phyloP scores from a whole-genome alignment of 1,284 basidiomycete species.

The Leccinum pachyderme region DNA sequence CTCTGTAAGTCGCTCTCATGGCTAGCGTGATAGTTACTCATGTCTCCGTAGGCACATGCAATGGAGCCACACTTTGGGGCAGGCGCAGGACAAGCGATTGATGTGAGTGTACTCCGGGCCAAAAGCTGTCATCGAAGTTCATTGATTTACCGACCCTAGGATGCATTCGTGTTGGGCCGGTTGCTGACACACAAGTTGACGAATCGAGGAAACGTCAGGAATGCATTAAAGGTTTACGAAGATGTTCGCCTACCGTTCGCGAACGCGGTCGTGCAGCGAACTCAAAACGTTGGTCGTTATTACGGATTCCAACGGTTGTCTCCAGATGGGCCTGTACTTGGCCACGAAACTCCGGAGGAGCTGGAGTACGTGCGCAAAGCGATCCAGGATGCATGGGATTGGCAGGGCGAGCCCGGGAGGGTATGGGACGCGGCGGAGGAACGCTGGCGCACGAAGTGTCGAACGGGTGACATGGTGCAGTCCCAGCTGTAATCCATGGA shows the following conservation, averaged over 20 bases:
- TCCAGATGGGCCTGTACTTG: slow-evolving; percentile 11
- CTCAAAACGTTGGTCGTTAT: slow-evolving; percentile 2
- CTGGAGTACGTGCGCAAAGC: slow-evolving; percentile 9
- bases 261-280: slow-evolving; percentile 11
- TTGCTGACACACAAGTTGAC: slow-evolving; percentile 29
- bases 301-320: slow-evolving; percentile 5
- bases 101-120: slow-evolving; percentile 19
- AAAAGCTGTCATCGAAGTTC: slow-evolving; percentile 19
- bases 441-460: slow-evolving; percentile 6
- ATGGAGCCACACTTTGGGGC: slow-evolving; percentile 34
- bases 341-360: slow-evolving; percentile 1
- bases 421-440: slow-evolving; percentile 17
- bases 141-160: slow-evolving; percentile 18
- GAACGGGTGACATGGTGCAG: background rate
- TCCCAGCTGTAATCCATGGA: background rate
- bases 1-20: slow-evolving; percentile 24
- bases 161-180: slow-evolving; percentile 37
- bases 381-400: slow-evolving; percentile 20
- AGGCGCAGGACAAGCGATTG: slow-evolving; percentile 35
- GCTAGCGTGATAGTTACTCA: background rate
- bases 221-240: slow-evolving; percentile 34
- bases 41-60: slow-evolving; percentile 28
- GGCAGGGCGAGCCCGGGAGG: slow-evolving; percentile 12
- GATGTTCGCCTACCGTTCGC: slow-evolving; percentile 31
- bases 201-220: slow-evolving; percentile 22